A percentile compares a stretch with the other conserved stretches of the same genome.
Evolutionary conservation across 306 rosid species (phyloP).

Genomic region (Cucumis melo): DNA sequence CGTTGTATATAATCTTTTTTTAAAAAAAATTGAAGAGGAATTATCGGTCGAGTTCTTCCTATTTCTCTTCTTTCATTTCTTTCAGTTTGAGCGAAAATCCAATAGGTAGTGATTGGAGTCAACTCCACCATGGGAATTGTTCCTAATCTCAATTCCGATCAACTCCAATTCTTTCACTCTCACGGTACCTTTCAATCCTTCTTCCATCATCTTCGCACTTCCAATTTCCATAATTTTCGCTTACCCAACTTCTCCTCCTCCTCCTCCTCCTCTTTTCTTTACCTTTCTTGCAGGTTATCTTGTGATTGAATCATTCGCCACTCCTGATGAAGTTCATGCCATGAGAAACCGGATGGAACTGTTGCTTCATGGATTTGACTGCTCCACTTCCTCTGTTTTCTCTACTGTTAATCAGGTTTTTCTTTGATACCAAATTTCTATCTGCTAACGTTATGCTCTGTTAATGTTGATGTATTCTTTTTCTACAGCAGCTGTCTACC

Average conservation of each 20-base stretch:
- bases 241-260: not conserved
- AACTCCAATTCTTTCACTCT: not conserved
- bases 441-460: not conserved
- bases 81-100: not conserved
- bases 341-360: slow-evolving; percentile 68
- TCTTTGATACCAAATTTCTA: not conserved
- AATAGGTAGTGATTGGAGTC: not conserved
- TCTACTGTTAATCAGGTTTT: slow-evolving; percentile 81
- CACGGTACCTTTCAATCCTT: not conserved
- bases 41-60: not conserved
- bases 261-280: not conserved
- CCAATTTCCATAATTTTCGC: not conserved
- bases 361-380: slow-evolving; percentile 57
- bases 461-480: not conserved
- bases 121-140: not conserved
- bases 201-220: not conserved
- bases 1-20: no score
- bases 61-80: not conserved
- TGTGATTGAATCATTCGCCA: slow-evolving; percentile 65
- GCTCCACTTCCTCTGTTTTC: slow-evolving; percentile 74
- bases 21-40: not conserved
- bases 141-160: not conserved
- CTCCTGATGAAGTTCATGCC: slow-evolving; percentile 37
- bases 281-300: slow-evolving; percentile 38
- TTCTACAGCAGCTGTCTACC: slow-evolving; percentile 35